These are phyloP conservation scores for Botrytis paeoniae DNA, from an alignment of 2,329 filamentous ascomycete genomes.

Conservation along the genomic window DNA sequence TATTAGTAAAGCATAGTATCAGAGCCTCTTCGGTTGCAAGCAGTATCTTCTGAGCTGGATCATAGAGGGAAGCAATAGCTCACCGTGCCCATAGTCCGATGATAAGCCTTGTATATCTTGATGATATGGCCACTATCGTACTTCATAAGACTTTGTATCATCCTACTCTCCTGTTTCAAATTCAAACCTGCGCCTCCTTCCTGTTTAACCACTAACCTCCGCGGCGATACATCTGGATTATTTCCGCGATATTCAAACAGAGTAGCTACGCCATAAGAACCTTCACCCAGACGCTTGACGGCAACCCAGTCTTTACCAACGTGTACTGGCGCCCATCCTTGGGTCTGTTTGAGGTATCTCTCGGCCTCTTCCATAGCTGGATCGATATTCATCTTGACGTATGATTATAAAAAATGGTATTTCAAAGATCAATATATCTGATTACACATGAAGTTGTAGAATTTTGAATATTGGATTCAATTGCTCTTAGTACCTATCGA, in stretches of 20 bases:
- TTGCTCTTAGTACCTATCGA: background rate
- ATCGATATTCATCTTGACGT: background rate
- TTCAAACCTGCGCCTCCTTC: background rate
- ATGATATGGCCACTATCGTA: conserved; percentile 10
- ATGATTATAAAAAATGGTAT: background rate
- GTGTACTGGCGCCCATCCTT: background rate
- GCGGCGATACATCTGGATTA: background rate
- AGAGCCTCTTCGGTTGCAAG: background rate
- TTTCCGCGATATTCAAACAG: conserved; percentile 8
- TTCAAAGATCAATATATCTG: background rate
- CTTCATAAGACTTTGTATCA: conserved; percentile 10
- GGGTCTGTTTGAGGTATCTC: background rate
- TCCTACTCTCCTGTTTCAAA: conserved; percentile 2
- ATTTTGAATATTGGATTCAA: background rate
- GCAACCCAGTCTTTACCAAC: conserved; percentile 15
- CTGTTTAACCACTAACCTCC: conserved; percentile 8
- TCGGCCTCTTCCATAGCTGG: background rate
- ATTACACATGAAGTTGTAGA: background rate
- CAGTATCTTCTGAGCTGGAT: background rate
- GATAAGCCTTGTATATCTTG: conserved; percentile 10
- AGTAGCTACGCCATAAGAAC: conserved; percentile 9
- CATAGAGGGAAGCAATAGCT: background rate
- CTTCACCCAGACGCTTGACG: conserved; percentile 1
- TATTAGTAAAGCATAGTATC: background rate
- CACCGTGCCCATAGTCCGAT: conserved; percentile 7